Percentiles rank a stretch among this genome's conserved stretches.
phyloP scores from a whole-genome alignment of 495 filamentous ascomycete genomes.

The Tuber indicum region DNA sequence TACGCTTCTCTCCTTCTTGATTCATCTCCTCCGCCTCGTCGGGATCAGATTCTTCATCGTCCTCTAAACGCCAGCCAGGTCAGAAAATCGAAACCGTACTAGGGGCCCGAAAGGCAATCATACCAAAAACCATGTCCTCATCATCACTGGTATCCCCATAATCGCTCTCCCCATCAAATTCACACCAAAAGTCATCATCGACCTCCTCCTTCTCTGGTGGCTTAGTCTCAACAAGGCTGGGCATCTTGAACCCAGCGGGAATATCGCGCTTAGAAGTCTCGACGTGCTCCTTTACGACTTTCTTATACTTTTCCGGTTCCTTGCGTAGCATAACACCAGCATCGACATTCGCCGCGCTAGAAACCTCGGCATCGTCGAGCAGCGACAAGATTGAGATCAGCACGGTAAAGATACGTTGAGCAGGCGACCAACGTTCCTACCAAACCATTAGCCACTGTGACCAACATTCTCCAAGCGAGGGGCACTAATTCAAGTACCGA shows the following conservation, averaged over 20 bases:
- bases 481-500: slow-evolving; percentile 39
- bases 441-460: slow-evolving; percentile 13
- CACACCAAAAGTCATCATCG: slow-evolving; percentile 79
- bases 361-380: slow-evolving; percentile 87
- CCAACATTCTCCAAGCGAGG: not conserved
- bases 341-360: slow-evolving; percentile 90
- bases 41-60: slow-evolving; percentile 40
- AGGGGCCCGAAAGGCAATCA: slow-evolving; percentile 16
- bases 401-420: slow-evolving; percentile 88
- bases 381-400: slow-evolving; percentile 88
- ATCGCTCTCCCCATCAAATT: slow-evolving; percentile 71
- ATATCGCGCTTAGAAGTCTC: slow-evolving; percentile 69
- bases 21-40: slow-evolving; percentile 36
- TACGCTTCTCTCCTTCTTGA: slow-evolving; percentile 18
- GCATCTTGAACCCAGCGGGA: slow-evolving; percentile 78
- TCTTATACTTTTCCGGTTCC: slow-evolving; percentile 59
- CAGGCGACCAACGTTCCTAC: slow-evolving; percentile 83
- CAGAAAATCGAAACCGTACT: not conserved
- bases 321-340: slow-evolving; percentile 80
- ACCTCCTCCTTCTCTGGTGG: slow-evolving; percentile 58
- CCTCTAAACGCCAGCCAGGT: slow-evolving; percentile 20
- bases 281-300: slow-evolving; percentile 61
- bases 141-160: slow-evolving; percentile 70
- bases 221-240: slow-evolving; percentile 57
- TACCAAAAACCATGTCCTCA: slow-evolving; percentile 49